phyloP scores from a whole-genome alignment of 108 stramenopile genomes.

The Nitzschia sp. region DNA sequence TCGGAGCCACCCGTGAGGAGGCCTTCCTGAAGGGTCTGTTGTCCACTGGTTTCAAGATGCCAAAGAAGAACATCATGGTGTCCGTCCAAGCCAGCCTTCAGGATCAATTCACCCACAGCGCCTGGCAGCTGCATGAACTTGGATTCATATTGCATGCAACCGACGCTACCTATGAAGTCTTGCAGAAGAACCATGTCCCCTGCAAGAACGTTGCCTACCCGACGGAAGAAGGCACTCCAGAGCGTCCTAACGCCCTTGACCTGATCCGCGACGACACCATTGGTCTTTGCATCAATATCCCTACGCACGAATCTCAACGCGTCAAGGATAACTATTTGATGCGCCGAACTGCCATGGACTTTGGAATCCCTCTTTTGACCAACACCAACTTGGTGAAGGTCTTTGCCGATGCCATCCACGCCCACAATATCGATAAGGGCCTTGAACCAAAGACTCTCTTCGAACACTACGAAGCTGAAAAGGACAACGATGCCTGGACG shows the following conservation, averaged over 20 bases:
- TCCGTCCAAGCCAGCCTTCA: slow-evolving; percentile 85
- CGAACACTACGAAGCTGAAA: slow-evolving; percentile 76
- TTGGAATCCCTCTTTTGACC: slow-evolving; percentile 93
- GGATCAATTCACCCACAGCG: slow-evolving; percentile 86
- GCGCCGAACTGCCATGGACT: slow-evolving; percentile 95
- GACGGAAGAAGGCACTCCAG: slow-evolving; percentile 55
- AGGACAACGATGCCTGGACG: slow-evolving; percentile 76
- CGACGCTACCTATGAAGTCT: slow-evolving; percentile 79
- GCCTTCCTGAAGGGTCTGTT: slow-evolving; percentile 97
- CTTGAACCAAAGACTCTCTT: slow-evolving; percentile 74
- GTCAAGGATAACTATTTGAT: slow-evolving; percentile 92
- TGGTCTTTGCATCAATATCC: slow-evolving; percentile 95
- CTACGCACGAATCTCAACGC: slow-evolving; percentile 81
- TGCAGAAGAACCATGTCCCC: slow-evolving; percentile 84
- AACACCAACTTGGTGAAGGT: slow-evolving; percentile 91
- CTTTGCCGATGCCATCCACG: slow-evolving; percentile 79
- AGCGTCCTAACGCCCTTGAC: slow-evolving; percentile 72
- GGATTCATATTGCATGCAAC: slow-evolving; percentile 95
- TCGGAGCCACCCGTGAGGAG: slow-evolving; percentile 95
- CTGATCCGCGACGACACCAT: slow-evolving; percentile 79
- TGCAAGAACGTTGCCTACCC: slow-evolving; percentile 85
- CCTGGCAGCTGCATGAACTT: slow-evolving; percentile 83
- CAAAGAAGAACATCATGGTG: slow-evolving; percentile 89
- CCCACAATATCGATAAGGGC: slow-evolving; percentile 67
- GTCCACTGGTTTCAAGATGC: slow-evolving; percentile 94